Evolutionary conservation across 805 yeast species (phyloP), one percentile per base, ranked within the genome.

Genomic region (Sungouiella thailandica): DNA sequence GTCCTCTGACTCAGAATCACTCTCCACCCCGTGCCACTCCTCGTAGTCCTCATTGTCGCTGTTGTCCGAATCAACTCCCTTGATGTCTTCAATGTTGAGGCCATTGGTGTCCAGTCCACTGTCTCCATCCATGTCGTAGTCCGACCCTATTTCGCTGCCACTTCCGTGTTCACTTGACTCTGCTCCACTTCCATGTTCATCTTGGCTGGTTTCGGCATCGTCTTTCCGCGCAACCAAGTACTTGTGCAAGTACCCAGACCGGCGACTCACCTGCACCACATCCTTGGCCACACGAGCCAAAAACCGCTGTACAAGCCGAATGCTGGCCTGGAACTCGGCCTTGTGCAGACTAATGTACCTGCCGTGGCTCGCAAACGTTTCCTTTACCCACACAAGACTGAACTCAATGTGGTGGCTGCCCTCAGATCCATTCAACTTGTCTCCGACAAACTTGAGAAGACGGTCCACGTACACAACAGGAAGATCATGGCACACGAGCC

Each of bases 381-480:
- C 64, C 45, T 80, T 77, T 22, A 90, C 70, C 97, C 98, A 93
- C 8, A 83, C 46, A 42, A 93, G 57, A 48, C 80, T 78, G 62
- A 80, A 88, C 61, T 93, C 97, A 16, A 90, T 55, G 59, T 93
- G 97, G 22, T 76, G 88, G 5, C 87, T 77, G 3, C 80, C 83
- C 24, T 47, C 43, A 18, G 51, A 45, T 54, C 72, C 72, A 23
- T 79, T 69, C 43, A 75, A 70, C 26, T 74, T 72, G 34, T 42
- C 47, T 2, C 85, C 93, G 47, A 93, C 71, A 41, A 86, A 87
- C 22, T 65, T 60, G 28, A 93, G 55, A 23, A 90, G 49, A 37
- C 82, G 72, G 26, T 78, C 71, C 28, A 87, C 71, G 48, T 93
- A 90, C 0, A 88, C 82, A 1, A 67, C 65, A 0, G 98, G 98